Conservation (phyloP, 257 asterid genomes). For the Ballota nigra region DNA sequence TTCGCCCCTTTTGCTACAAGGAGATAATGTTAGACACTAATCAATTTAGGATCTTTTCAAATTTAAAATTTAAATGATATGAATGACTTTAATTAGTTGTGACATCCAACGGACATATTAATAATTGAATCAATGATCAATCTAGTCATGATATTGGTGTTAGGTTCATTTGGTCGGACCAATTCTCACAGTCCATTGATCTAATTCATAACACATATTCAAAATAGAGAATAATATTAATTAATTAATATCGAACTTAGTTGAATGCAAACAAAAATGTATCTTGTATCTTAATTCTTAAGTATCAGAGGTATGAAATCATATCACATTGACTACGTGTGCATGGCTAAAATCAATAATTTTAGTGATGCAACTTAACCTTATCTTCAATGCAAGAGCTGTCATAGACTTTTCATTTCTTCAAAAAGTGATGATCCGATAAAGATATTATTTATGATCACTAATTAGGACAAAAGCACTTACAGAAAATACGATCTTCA, state of each 20-base stretch:
- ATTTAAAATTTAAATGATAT: background rate
- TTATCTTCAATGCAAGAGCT: conserved; percentile 18
- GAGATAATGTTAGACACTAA: no score
- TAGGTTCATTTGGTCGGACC: background rate
- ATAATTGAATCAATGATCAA: background rate
- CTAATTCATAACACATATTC: background rate
- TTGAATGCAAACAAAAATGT: background rate
- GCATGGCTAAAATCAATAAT: conserved; percentile 25
- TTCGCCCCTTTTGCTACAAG: no score
- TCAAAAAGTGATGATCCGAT: conserved; percentile 8
- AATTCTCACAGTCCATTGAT: background rate
- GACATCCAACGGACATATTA: background rate
- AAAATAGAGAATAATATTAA: background rate
- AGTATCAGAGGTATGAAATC: conserved; percentile 16
- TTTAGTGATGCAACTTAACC: conserved; percentile 29
- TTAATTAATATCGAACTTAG: background rate
- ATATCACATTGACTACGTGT: conserved; percentile 23
- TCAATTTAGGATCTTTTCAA: background rate
- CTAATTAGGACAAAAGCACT: background rate
- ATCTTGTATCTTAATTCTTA: conserved; percentile 25
- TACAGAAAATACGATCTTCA: conserved; percentile 2
- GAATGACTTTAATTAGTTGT: background rate
- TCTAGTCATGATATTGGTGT: background rate
- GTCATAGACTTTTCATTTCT: conserved; percentile 27
- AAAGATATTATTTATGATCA: background rate